Evolutionary conservation across 2,329 filamentous ascomycete genomes (phyloP).

Genomic region (Sordariomycetes sp.): DNA sequence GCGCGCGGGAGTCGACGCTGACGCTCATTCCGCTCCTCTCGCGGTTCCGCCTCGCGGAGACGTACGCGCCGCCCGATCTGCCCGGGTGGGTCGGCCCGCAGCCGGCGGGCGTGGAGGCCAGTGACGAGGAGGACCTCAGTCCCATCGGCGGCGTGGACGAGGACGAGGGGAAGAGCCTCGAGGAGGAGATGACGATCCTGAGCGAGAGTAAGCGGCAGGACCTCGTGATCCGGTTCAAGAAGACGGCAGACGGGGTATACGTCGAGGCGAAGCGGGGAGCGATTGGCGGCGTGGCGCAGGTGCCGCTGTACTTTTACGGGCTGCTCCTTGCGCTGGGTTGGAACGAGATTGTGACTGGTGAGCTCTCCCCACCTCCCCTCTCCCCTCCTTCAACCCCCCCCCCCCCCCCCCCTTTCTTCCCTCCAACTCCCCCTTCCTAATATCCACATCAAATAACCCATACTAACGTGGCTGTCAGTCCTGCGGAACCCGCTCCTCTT

Average conservation of each 20-base stretch:
- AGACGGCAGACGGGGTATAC: slow-evolving; percentile 93
- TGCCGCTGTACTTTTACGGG: slow-evolving; percentile 90
- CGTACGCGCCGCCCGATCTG: slow-evolving; percentile 67
- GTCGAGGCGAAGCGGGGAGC: slow-evolving; percentile 96
- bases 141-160: slow-evolving; percentile 92
- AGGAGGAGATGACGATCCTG: slow-evolving; percentile 94
- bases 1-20: slow-evolving; percentile 82
- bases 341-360: slow-evolving; percentile 95
- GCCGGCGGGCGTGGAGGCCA: slow-evolving; percentile 58
- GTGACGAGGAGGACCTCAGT: slow-evolving; percentile 78
- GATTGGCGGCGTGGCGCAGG: slow-evolving; percentile 86
- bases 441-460: background rate
- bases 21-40: slow-evolving; percentile 81
- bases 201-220: slow-evolving; percentile 84
- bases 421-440: background rate
- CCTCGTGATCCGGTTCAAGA: slow-evolving; percentile 90
- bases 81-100: slow-evolving; percentile 70
- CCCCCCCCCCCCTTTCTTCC: background rate
- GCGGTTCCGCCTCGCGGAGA: slow-evolving; percentile 65
- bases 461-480: slow-evolving; percentile 38
- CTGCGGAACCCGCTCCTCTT: slow-evolving; percentile 90
- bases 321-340: slow-evolving; percentile 85
- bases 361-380: slow-evolving; percentile 18
- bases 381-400: too few relatives aligned
- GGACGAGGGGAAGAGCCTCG: slow-evolving; percentile 83